Percentiles rank a stretch among this genome's conserved stretches.
Conservation (phyloP, 306 rosid genomes). For the Cucurbita pepo region DNA sequence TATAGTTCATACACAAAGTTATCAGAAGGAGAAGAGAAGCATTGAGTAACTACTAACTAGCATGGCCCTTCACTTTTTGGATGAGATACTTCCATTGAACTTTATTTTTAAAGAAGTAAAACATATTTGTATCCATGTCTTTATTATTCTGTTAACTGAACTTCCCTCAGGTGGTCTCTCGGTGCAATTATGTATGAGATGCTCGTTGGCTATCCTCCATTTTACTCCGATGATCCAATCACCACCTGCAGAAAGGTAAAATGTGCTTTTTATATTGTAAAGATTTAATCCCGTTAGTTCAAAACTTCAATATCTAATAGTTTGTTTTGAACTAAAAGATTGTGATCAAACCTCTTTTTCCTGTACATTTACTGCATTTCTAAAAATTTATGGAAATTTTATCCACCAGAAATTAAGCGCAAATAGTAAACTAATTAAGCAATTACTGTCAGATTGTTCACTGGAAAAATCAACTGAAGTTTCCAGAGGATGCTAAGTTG, state of each 20-base stretch:
- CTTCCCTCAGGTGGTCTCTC: slow-evolving; percentile 69
- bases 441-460: slow-evolving; percentile 72
- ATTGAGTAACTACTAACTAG: neutral
- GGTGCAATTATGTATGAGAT: slow-evolving; percentile 98
- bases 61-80: neutral
- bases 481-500: slow-evolving; percentile 79
- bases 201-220: slow-evolving; percentile 98
- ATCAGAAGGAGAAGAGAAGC: neutral
- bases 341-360: neutral
- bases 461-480: slow-evolving; percentile 79
- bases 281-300: neutral
- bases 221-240: slow-evolving; percentile 90
- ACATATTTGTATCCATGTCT: slow-evolving; percentile 5
- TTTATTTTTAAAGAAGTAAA: neutral
- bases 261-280: neutral
- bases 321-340: neutral
- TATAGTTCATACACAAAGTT: neutral
- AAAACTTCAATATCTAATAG: neutral
- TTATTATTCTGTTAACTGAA: slow-evolving; percentile 10
- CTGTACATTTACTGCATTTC: neutral
- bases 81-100: neutral
- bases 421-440: neutral
- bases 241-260: slow-evolving; percentile 88
- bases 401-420: neutral
- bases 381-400: neutral